phyloP scores from a whole-genome alignment of 495 filamentous ascomycete species.

The Neurospora sublineolata region DNA sequence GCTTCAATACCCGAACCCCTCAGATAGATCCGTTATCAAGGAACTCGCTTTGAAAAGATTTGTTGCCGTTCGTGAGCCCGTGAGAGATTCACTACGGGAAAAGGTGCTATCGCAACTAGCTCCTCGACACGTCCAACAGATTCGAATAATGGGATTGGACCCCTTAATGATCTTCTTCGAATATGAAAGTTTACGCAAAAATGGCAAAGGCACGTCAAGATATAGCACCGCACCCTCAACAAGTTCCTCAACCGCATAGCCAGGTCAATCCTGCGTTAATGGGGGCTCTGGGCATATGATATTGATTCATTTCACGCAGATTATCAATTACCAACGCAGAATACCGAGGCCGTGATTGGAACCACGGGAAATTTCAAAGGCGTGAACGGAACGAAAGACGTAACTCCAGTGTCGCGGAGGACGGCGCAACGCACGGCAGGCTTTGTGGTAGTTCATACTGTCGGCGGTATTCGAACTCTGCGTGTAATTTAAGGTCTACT shows the following conservation, averaged over 20 bases:
- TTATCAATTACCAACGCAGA: no score
- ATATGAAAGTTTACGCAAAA: conserved; percentile 20
- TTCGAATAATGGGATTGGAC: conserved; percentile 27
- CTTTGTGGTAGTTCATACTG: no score
- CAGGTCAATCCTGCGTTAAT: conserved; percentile 25
- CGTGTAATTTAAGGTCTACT: no score
- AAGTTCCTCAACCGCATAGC: conserved; percentile 22
- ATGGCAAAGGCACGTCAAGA: no score
- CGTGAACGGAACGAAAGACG: no score
- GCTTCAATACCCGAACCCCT: conserved; percentile 7
- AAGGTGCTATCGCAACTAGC: conserved; percentile 16
- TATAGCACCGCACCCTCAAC: conserved; percentile 13
- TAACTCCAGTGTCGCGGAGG: no score
- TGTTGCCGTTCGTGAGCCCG: conserved; percentile 17
- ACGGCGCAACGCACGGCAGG: no score
- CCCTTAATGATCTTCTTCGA: conserved; percentile 31
- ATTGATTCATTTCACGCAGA: no score
- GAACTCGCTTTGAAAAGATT: conserved; percentile 19
- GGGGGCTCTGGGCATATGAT: no score
- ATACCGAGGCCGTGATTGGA: no score
- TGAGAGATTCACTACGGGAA: conserved; percentile 21
- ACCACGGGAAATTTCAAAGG: no score
- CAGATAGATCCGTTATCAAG: conserved; percentile 17
- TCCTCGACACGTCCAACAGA: conserved; percentile 17
- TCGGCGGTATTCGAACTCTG: no score